phyloP scores from a whole-genome alignment of 257 asterid species.

The Oldenlandia corymbosa region DNA sequence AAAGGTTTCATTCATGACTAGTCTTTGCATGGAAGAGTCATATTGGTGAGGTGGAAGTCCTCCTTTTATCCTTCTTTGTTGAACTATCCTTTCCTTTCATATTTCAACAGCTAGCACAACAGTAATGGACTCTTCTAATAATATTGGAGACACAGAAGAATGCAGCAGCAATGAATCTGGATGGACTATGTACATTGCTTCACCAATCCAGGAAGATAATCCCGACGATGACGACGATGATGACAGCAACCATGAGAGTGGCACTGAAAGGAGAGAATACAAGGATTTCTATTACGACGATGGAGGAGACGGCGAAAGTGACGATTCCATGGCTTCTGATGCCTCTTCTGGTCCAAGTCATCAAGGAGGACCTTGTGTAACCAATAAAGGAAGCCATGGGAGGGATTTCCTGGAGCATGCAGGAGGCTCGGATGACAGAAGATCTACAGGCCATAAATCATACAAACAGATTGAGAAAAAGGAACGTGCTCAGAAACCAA shows the following conservation, averaged over 20 bases:
- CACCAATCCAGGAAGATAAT: conserved; percentile 35
- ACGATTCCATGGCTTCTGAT: conserved; percentile 92
- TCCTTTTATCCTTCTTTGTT: not conserved
- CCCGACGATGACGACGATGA: conserved; percentile 20
- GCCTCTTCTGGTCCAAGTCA: conserved; percentile 86
- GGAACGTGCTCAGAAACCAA: conserved; percentile 15
- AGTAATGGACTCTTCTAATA: conserved; percentile 56
- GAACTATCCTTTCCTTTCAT: conserved; percentile 11
- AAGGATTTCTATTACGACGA: conserved; percentile 4
- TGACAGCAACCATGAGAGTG: conserved; percentile 18
- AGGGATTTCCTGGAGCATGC: conserved; percentile 22
- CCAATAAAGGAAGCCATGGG: conserved; percentile 12
- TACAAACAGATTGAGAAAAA: conserved; percentile 34
- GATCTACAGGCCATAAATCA: conserved; percentile 33
- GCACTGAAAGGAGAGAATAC: conserved; percentile 19
- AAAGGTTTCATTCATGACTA: conserved; percentile 9
- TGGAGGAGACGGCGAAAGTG: conserved; percentile 46
- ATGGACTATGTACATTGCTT: conserved; percentile 80
- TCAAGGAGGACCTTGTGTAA: conserved; percentile 24
- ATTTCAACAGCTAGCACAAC: conserved; percentile 9
- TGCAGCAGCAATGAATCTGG: conserved; percentile 94
- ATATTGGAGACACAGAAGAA: conserved; percentile 47
- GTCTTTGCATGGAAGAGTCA: conserved; percentile 40
- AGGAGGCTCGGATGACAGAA: conserved; percentile 29
- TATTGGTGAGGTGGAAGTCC: conserved; percentile 14